Base-by-base conservation (phyloP, 768 basidiomycete species). In the Suillus tomentosus region DNA sequence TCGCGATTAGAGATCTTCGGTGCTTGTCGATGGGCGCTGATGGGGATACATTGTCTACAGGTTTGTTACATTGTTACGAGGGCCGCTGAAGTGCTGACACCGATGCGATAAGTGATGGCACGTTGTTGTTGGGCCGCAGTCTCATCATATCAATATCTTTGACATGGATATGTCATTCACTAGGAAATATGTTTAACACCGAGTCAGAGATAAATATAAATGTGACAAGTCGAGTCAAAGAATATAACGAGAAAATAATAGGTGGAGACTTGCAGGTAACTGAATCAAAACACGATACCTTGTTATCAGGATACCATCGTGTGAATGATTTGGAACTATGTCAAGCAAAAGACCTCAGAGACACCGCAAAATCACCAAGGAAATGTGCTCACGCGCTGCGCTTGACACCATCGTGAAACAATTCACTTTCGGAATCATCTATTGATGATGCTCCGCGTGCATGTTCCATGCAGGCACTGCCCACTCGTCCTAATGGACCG, bases 1-100 rank as follows among this genome's bases (percentile, higher is more conserved):
- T 57, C 56, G 56, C 56, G 56, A 57, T 57, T 39, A 17, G 37
- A 7, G 39, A 57, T 57, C 56, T 40, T 40, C 53, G 19, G 1
- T 54, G 17, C 5, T 40, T 36, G 36, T 27, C 19, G 19, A n/a
- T 24, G 39, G 24, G 22, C 24, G 56, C 39, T 40, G 22, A 40
- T 40, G 15, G 3, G 17, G 56, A 9, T 22, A 3, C 19, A 6
- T 31, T 19, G 51, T 55, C 19, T 19, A 31, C 14, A 3, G 5
- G 3, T 15, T 13, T 11, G 22, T 17, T 42, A n/a, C n/a, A 5
- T 24, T 24, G 48, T 50, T 11, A n/a, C 22, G 14, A 39, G n/a
- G 10, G 22, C 17, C 39, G 55, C 37, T 56, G 7, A 37, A 8
- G 9, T 37, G 36, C 22, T 31, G 31, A 9, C 2, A 8, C 55